Conservation (phyloP, 2,329 filamentous ascomycete species). For the Tolypocladium album region DNA sequence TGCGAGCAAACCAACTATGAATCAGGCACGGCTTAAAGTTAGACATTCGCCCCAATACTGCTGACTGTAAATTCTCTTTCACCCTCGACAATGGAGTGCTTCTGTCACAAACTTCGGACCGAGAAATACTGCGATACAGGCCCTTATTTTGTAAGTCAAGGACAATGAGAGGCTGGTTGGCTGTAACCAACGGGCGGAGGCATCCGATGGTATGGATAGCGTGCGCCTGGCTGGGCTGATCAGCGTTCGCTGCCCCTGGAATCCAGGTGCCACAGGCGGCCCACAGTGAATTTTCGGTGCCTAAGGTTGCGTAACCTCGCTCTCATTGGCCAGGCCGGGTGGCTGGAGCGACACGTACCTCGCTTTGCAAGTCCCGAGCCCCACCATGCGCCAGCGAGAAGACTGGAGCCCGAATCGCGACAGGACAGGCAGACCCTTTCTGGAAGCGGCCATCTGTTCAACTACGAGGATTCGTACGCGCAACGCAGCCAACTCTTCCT, state of each 20-base stretch:
- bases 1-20: too few relatives aligned
- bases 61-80: too few relatives aligned
- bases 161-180: too few relatives aligned
- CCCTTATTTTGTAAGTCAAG: too few relatives aligned
- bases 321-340: not conserved
- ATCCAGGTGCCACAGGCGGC: not conserved
- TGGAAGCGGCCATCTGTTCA: not conserved
- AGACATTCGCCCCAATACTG: too few relatives aligned
- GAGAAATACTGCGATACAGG: too few relatives aligned
- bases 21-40: too few relatives aligned
- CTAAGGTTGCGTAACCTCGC: not conserved
- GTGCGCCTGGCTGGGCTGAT: not conserved
- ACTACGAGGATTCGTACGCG: not conserved
- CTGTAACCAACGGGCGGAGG: too few relatives aligned
- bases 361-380: not conserved
- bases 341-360: not conserved
- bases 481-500: not conserved
- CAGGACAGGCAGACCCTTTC: not conserved
- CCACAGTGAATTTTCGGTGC: not conserved
- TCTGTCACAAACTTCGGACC: too few relatives aligned
- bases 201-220: too few relatives aligned
- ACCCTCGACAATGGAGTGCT: too few relatives aligned
- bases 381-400: not conserved
- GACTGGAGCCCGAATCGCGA: not conserved
- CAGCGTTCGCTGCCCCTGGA: not conserved